Base-by-base conservation (phyloP, 352 stramenopile species). In the Globisporangium orthogonon region DNA sequence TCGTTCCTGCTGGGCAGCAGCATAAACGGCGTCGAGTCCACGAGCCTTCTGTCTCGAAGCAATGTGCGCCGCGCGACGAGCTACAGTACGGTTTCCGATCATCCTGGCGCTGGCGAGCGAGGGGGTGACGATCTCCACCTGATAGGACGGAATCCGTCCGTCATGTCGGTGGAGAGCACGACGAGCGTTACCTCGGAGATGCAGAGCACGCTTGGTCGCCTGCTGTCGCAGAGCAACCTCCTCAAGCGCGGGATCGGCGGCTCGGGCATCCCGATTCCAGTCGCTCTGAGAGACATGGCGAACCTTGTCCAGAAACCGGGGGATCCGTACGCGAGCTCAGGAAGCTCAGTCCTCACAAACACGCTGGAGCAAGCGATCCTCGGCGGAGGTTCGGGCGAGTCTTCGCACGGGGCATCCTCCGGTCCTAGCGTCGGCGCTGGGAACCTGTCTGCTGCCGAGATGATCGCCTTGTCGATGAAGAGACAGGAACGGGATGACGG, bases 381-480 rank as follows among this genome's bases (percentile, higher is more conserved):
- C 28, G 78, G 73, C 45, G 53, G 61, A 56, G 57, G 44, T 14
- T 15, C 28, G 9, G 29, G 41, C 30, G 45, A 43, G 17, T 13
- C 39, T 2, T 58, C 52, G 30, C 28, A 31, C n/a, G 17, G 17
- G 4, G 1, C 43, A 13, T 48, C 43, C n/a, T 30, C 43, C 43
- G 43, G 17, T 48, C 43, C 43, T 15, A 48, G 43, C 43, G 43
- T 23, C 5, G 43, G 43, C 6, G 43, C n/a, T 28, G 44, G 58
- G 1, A 61, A 4, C 23, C 67, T 74, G 17, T 56, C 86, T 13
- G 82, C 78, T 0, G 79, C 82, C 31, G 82, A 91, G 69, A 89
- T 91, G 78, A 91, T 91, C 55, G 81, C 79, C 29, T 75, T 77
- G 17, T 87, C 78, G 1, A 76, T 89, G 60, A 80, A 84, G 53